Percentiles rank a stretch among this genome's conserved stretches.
Evolutionary conservation across 2,329 filamentous ascomycete genomes (phyloP).

Genomic region (Aspergillus sp.): DNA sequence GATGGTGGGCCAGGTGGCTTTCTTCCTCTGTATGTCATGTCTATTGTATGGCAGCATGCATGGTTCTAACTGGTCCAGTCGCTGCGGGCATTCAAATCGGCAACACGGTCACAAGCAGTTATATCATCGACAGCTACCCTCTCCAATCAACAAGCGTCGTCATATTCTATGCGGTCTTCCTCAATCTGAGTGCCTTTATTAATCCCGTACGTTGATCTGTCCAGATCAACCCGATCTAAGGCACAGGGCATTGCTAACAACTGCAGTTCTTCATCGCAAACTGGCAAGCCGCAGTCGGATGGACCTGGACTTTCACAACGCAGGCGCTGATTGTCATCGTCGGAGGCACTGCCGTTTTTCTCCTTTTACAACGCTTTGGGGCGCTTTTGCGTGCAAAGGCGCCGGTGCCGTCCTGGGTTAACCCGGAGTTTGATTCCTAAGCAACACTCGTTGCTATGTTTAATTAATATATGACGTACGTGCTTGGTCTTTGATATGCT

Average conservation of each 20-base stretch:
- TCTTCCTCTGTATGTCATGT: conserved; percentile 51
- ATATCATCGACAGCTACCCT: conserved; percentile 57
- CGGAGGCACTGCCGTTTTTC: conserved; percentile 40
- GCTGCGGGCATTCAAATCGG: conserved; percentile 57
- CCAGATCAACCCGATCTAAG: too few species aligned
- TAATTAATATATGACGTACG: neutral
- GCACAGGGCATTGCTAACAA: neutral
- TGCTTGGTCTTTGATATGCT: neutral
- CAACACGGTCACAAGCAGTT: conserved; percentile 53
- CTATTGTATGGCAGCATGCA: neutral
- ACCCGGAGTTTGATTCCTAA: conserved; percentile 40
- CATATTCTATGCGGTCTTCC: conserved; percentile 55
- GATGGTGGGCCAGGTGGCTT: conserved; percentile 57
- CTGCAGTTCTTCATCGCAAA: conserved; percentile 50
- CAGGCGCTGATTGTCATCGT: conserved; percentile 49
- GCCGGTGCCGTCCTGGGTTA: conserved; percentile 46
- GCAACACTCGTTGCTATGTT: neutral
- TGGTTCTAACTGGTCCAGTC: conserved; percentile 26
- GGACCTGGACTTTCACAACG: conserved; percentile 52
- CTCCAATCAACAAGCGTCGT: conserved; percentile 55
- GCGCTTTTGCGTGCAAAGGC: conserved; percentile 34
- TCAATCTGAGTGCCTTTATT: conserved; percentile 52
- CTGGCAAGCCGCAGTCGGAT: conserved; percentile 48
- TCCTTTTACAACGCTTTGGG: conserved; percentile 42
- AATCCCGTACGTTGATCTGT: conserved; percentile 34